Base-by-base conservation (phyloP, 2,329 filamentous ascomycete species). In the Claviceps humidiphila region DNA sequence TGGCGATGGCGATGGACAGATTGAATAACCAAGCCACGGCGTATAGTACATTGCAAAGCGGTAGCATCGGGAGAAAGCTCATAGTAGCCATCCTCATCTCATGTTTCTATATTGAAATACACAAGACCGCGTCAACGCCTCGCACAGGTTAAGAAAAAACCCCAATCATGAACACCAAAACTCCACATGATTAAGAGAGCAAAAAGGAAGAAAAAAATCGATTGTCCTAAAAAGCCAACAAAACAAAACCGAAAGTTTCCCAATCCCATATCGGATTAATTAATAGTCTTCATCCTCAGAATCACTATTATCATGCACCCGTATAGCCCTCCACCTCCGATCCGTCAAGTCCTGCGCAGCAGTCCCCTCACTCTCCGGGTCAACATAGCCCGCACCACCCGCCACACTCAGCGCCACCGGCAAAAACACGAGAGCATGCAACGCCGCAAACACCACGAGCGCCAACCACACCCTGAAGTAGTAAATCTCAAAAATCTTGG, bases 401-500 rank as follows among this genome's bases (percentile, higher is more conserved):
- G 87, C 76, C 49, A 96, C 74, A 63, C 87, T 94, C 58, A 98
- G 74, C 2, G 87, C 85, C 1, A 97, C 93, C 0, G 93, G 93
- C 60, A 98, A 72, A 66, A 97, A 95, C 7, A 98, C 78, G 47
- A 98, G 74, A 0, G 93, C 89, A 66, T 98, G 93, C 9, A 84
- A 77, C 7, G 88, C 88, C 2, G 90, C 94, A 66, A 95, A 91
- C 9, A 94, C 66, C 11, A 98, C 90, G 51, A 98, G 78, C 6
- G 90, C 85, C 17, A 96, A 73, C 93, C 93, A 98, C 44, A 98
- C 87, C 44, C 93, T 80, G 76, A 98, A 98, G 70, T 98, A 98
- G 71, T 98, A 98, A 53, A 98, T 89, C 72, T 98, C 94, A 62
- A 98, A 98, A 63, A 98, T 98, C 79, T 97, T 98, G 67, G 88